Percentiles rank a stretch among this genome's conserved stretches.
These are phyloP conservation scores for Aspergillus fijiensis DNA, from an alignment of 2,329 filamentous ascomycete species.

Conservation along the genomic window DNA sequence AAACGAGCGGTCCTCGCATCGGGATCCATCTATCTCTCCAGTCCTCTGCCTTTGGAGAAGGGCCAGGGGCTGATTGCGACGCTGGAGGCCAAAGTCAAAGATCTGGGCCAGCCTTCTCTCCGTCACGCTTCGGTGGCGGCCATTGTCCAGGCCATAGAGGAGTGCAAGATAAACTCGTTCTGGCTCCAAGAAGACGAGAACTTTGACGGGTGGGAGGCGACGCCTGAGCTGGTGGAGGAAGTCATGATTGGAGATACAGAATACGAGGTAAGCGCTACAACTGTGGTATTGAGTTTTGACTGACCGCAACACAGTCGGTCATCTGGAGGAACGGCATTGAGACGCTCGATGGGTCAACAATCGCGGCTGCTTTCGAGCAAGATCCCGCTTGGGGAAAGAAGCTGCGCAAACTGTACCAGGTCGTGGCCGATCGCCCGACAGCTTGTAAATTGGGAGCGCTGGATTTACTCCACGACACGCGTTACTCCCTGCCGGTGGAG, in stretches of 20 bases:
- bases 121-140: slow-evolving; percentile 29
- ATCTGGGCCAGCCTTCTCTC: slow-evolving; percentile 29
- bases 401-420: slow-evolving; percentile 44
- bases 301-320: slow-evolving; percentile 37
- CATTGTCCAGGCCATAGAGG: slow-evolving; percentile 37
- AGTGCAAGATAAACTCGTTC: slow-evolving; percentile 42
- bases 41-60: slow-evolving; percentile 39
- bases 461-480: slow-evolving; percentile 34
- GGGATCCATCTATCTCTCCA: slow-evolving; percentile 46
- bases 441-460: slow-evolving; percentile 44
- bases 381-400: slow-evolving; percentile 29
- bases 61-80: slow-evolving; percentile 33
- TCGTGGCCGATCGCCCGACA: slow-evolving; percentile 41
- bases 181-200: slow-evolving; percentile 44
- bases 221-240: slow-evolving; percentile 33
- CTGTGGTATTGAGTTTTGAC: not conserved
- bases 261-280: slow-evolving; percentile 37
- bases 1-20: slow-evolving; percentile 43
- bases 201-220: slow-evolving; percentile 40
- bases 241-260: slow-evolving; percentile 48
- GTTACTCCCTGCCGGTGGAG: slow-evolving; percentile 34
- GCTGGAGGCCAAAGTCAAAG: slow-evolving; percentile 30
- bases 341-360: slow-evolving; percentile 31
- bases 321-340: slow-evolving; percentile 49
- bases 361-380: slow-evolving; percentile 37